Conservation (phyloP, 2,329 filamentous ascomycete genomes). For the Botryotinia narcissicola region DNA sequence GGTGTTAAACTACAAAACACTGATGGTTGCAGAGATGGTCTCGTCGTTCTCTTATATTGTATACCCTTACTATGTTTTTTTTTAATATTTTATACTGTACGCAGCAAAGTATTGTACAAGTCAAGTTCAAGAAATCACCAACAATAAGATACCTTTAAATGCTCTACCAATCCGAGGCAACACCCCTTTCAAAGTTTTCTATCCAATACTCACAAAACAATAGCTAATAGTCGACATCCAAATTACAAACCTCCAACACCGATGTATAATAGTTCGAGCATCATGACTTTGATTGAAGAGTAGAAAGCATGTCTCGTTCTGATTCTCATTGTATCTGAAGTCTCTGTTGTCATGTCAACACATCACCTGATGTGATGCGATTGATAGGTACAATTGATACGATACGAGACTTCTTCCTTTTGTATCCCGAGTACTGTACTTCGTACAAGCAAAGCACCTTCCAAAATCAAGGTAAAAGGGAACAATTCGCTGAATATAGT, state of each 20-base stretch:
- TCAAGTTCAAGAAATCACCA: background rate
- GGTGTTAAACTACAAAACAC: background rate
- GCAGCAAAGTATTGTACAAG: background rate
- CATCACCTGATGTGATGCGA: background rate
- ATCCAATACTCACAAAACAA: background rate
- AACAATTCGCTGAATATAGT: constrained; percentile 18
- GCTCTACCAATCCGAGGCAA: background rate
- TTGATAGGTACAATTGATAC: background rate
- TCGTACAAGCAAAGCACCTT: constrained; percentile 3
- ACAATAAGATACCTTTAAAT: constrained; percentile 13
- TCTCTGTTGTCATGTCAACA: background rate
- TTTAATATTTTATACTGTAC: constrained; percentile 4
- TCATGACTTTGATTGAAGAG: background rate
- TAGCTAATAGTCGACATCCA: background rate
- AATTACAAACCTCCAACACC: background rate
- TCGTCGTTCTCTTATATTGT: constrained; percentile 16
- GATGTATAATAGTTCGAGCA: background rate
- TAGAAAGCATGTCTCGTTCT: background rate
- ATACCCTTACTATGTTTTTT: constrained; percentile 20
- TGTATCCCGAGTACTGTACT: background rate
- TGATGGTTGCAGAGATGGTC: background rate
- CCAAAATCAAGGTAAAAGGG: constrained; percentile 13
- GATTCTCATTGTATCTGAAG: background rate
- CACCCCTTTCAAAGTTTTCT: background rate
- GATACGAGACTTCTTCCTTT: background rate